Base-by-base conservation (phyloP, 169 alveolate genomes). In the Plasmodium knowlesi region DNA sequence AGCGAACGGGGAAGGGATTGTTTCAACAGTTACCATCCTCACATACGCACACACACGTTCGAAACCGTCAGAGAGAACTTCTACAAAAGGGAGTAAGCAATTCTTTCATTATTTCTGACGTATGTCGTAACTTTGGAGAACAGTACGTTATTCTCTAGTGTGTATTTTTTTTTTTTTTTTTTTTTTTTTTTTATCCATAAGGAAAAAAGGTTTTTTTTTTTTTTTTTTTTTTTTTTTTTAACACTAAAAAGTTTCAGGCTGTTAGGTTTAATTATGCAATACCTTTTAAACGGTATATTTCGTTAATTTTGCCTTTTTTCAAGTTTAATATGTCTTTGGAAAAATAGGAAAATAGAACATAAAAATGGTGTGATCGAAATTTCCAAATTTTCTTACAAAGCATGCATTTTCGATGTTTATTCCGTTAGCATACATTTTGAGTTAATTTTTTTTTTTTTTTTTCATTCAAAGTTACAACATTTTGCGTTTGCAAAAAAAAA, bases 341-440 rank as follows among this genome's bases (percentile, higher is more conserved):
- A 30, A 82, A 57, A 30, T 50, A 28, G 41, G 37, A n/a, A 57
- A 54, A 57, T 41, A 22, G 34, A 57, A 82, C 76, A 32, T 54
- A n/a, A 82, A 82, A 82, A 50, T 28, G 71, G 71, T 53, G 34
- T 34, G 16, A 57, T 43, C 34, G 43, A 32, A 82, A 54, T 82
- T 82, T 82, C 90, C 90, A 82, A 30, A 79, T 41, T 79, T 79
- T 79, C 84, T 41, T 67, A 67, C 37, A 67, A 79, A 79, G 57
- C 61, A 71, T 81, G 43, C 86, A 32, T 81, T 81, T 46, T 41
- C 14, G 16, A 57, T 37, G 54, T 83, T 61, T 61, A 37, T 32
- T 83, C 16, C 79, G 73, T 84, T 84, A 73, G 22, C 46, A 84
- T 84, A 61, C 43, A 46, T 22, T 67, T 67, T 67, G 37, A 67